phyloP scores from a whole-genome alignment of 108 stramenopile genomes.

The Nitzschia sp. region DNA sequence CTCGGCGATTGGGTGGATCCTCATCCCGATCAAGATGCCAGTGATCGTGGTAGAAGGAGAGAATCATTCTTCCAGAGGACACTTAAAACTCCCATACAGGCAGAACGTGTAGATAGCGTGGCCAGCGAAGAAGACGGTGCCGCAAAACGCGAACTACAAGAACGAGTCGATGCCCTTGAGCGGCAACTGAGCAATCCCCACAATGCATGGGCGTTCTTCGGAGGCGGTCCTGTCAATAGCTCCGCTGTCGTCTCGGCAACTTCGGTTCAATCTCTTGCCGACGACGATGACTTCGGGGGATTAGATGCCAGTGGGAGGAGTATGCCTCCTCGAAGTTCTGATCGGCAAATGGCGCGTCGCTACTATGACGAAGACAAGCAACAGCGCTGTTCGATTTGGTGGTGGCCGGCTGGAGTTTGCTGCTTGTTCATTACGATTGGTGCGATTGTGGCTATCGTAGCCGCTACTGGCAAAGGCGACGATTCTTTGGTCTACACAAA shows the following conservation, averaged over 20 bases:
- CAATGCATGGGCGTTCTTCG: background rate
- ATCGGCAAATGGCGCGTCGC: too few relatives aligned
- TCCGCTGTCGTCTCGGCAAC: background rate
- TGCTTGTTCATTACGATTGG: background rate
- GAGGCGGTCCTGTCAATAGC: background rate
- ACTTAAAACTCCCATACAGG: background rate
- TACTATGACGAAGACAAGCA: too few relatives aligned
- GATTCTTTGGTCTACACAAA: background rate
- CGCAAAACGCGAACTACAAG: background rate
- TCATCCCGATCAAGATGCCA: background rate
- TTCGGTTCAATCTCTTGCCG: background rate
- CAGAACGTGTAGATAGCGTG: background rate
- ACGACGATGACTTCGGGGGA: background rate
- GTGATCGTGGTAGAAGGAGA: background rate
- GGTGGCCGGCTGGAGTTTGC: background rate
- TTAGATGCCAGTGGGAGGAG: background rate
- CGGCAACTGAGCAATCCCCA: background rate
- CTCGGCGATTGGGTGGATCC: background rate
- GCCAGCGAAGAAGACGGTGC: background rate
- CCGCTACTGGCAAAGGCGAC: background rate
- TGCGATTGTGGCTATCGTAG: conserved; percentile 5
- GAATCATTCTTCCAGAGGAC: too few relatives aligned
- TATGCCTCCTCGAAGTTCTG: too few relatives aligned
- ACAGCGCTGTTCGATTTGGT: background rate
- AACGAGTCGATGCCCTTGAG: background rate